Evolutionary conservation across 2,329 filamentous ascomycete species (phyloP).

Genomic region (Exophiala mesophila): DNA sequence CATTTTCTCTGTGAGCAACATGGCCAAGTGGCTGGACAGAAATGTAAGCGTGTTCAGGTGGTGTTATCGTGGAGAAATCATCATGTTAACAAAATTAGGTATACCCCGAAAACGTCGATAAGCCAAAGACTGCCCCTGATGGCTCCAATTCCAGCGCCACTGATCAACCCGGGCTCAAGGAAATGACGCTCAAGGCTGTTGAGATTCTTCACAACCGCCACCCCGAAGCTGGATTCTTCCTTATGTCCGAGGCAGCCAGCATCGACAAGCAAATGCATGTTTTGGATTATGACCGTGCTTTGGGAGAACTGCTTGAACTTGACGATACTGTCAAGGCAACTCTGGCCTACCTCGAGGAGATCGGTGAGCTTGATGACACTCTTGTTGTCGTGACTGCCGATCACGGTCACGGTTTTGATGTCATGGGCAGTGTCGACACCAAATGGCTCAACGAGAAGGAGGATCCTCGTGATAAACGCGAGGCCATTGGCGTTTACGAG

Average conservation of each 20-base stretch:
- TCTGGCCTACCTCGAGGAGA: conserved; percentile 61
- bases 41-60: too few species aligned
- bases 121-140: conserved; percentile 62
- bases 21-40: conserved; percentile 82
- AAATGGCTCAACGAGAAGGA: conserved; percentile 60
- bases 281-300: conserved; percentile 78
- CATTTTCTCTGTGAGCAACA: conserved; percentile 68
- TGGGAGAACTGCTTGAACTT: conserved; percentile 78
- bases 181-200: conserved; percentile 84
- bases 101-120: conserved; percentile 65
- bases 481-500: conserved; percentile 68
- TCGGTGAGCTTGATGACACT: conserved; percentile 67
- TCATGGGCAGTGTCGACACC: conserved; percentile 77
- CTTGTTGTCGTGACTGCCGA: conserved; percentile 79
- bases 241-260: conserved; percentile 80
- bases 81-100: too few species aligned
- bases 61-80: too few species aligned
- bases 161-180: conserved; percentile 77
- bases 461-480: conserved; percentile 66
- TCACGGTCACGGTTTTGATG: conserved; percentile 84
- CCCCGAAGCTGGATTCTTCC: conserved; percentile 70
- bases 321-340: conserved; percentile 78
- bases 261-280: conserved; percentile 89
- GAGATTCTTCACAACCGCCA: conserved; percentile 67
- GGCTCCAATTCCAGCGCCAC: conserved; percentile 60